Conservation (phyloP, 192 early-diverging fungal species). For the Umbelopsis vinacea region DNA sequence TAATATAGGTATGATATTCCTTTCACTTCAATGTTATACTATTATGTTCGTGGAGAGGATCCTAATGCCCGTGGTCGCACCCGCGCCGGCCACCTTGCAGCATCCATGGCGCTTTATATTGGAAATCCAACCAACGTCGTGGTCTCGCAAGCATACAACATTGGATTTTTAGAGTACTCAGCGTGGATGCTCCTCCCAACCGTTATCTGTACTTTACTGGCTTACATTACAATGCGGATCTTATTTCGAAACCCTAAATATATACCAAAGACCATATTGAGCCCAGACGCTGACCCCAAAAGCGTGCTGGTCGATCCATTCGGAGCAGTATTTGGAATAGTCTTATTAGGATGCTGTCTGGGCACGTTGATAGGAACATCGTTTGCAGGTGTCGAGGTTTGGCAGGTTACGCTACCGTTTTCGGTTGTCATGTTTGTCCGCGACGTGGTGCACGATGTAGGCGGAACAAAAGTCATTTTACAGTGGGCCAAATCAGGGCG, state of each 20-base stretch:
- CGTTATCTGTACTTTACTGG: conserved; percentile 53
- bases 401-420: conserved; percentile 81
- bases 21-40: too few relatives aligned
- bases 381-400: conserved; percentile 73
- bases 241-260: conserved; percentile 55
- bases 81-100: conserved; percentile 25
- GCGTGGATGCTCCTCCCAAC: conserved; percentile 87
- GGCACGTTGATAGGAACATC: conserved; percentile 67
- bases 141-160: conserved; percentile 74
- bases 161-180: conserved; percentile 76
- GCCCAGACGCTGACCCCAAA: conserved; percentile 52
- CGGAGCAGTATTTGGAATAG: conserved; percentile 69
- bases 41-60: too few relatives aligned
- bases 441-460: conserved; percentile 62
- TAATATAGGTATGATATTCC: conserved; percentile 61
- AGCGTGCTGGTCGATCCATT: conserved; percentile 55
- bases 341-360: conserved; percentile 60
- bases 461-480: neutral
- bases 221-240: conserved; percentile 57
- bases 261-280: conserved; percentile 47
- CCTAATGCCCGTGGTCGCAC: too few relatives aligned
- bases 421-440: conserved; percentile 61
- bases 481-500: neutral
- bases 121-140: conserved; percentile 91
- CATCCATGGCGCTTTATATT: conserved; percentile 83